Evolutionary conservation across 768 basidiomycete genomes (phyloP), one percentile per base, ranked within the genome.

Genomic region (Pleurotus eryngii): DNA sequence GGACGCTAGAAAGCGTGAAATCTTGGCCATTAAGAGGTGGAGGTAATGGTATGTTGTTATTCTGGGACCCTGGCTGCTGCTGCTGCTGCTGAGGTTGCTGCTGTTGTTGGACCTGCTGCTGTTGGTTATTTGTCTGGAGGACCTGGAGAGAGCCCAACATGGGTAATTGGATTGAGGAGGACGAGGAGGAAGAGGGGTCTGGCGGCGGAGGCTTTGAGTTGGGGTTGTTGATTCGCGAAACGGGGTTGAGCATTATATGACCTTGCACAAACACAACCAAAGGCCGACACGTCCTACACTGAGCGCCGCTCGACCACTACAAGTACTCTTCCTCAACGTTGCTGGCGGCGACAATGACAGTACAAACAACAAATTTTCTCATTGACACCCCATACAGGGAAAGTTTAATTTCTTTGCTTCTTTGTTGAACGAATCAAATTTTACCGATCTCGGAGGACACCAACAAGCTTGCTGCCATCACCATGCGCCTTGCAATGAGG

Each of bases 1-100:
- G 81, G 58, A 98, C 95, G 66, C 85, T 89, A 5, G 95, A 95
- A 55, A 98, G 85, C 47, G 89, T 97, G 71, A 90, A 92, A 73
- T 96, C 94, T 71, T 93, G 91, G 61, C 90, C 90, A 67, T 88
- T 92, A 74, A 89, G 89, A 14, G 90, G 90, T 37, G 87, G 87
- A 15, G 88, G 89, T 6, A 86, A 86, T 4, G 86, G 87, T 55
- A 88, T 83, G 58, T 77, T 84, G 57, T 75, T 72, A 63, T 81
- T 77, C 60, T 77, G 78, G 60, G 81, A 80, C 62, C 71, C 71
- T 38, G 68, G 69, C 51, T 74, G 78, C 40, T 76, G 69, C 51
- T 74, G 78, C 40, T 76, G 79, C 58, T 85, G 85, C 45, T 80
- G 81, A 56, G 78, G 80, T 51, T 75, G 76, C 47, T 76, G 74